These are phyloP conservation scores for Xylaria sp. DNA, from an alignment of 2,329 filamentous ascomycete species.

Conservation along the genomic window DNA sequence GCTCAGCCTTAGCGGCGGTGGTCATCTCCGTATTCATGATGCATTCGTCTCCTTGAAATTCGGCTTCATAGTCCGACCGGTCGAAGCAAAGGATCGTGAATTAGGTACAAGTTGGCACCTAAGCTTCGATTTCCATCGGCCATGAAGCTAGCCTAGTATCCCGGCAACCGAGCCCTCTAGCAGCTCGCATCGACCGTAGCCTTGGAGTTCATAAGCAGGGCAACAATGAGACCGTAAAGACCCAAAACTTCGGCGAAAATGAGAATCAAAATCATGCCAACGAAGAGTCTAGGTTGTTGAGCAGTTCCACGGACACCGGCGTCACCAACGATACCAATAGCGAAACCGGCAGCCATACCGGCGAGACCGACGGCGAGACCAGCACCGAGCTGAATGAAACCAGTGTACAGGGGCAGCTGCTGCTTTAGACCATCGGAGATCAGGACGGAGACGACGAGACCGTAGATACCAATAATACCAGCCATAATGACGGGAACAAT, in stretches of 20 bases:
- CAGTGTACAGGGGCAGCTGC: conserved; percentile 75
- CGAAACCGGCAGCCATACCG: conserved; percentile 83
- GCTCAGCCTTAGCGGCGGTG: conserved; percentile 14
- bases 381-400: conserved; percentile 85
- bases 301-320: conserved; percentile 87
- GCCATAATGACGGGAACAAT: conserved; percentile 99
- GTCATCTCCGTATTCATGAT: conserved; percentile 23
- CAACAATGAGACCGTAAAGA: conserved; percentile 99
- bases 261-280: conserved; percentile 98
- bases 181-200: conserved; percentile 69
- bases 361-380: conserved; percentile 82
- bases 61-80: conserved; percentile 17
- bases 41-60: conserved; percentile 22
- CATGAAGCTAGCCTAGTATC: conserved; percentile 4
- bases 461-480: conserved; percentile 99
- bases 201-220: conserved; percentile 99
- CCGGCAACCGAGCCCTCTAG: conserved; percentile 48
- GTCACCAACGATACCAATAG: conserved; percentile 87
- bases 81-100: conserved; percentile 24
- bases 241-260: conserved; percentile 99
- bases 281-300: conserved; percentile 84
- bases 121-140: conserved; percentile 13
- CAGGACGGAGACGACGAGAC: conserved; percentile 84
- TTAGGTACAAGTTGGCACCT: conserved; percentile 33
- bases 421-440: conserved; percentile 82